phyloP scores from a whole-genome alignment of 1,284 basidiomycete species.

The Chondrostereum purpureum region DNA sequence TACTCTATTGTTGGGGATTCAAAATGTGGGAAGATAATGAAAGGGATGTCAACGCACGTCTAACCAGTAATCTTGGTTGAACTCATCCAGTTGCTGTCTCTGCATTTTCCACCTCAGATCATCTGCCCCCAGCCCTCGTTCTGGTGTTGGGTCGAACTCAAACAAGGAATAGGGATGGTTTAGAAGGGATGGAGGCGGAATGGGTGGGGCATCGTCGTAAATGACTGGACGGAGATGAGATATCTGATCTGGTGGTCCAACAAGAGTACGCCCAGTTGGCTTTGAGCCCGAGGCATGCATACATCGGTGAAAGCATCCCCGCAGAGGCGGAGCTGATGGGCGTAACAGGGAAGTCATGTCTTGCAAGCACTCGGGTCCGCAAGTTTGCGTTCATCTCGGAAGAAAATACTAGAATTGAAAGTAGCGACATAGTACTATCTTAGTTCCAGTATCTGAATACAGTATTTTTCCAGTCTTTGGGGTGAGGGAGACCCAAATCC shows the following conservation, averaged over 20 bases:
- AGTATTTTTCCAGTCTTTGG: slow-evolving; percentile 25
- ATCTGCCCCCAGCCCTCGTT: slow-evolving; percentile 25
- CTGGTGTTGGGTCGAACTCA: slow-evolving; percentile 14
- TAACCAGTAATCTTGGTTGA: slow-evolving; percentile 71
- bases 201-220: slow-evolving; percentile 49
- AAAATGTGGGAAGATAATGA: slow-evolving; percentile 2
- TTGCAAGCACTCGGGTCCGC: too few relatives aligned
- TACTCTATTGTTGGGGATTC: slow-evolving; percentile 41
- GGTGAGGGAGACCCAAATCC: slow-evolving; percentile 35
- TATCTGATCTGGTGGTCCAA: slow-evolving; percentile 67
- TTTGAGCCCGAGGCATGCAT: slow-evolving; percentile 34
- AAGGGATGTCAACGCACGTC: slow-evolving; percentile 45
- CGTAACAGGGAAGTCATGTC: slow-evolving; percentile 8
- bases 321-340: slow-evolving; percentile 11
- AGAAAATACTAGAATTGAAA: too few relatives aligned
- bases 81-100: slow-evolving; percentile 59
- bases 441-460: slow-evolving; percentile 27
- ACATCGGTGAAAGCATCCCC: slow-evolving; percentile 18
- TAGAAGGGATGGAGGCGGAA: slow-evolving; percentile 16
- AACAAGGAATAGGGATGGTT: slow-evolving; percentile 13
- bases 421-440: too few relatives aligned
- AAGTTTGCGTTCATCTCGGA: too few relatives aligned
- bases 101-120: slow-evolving; percentile 67
- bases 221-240: slow-evolving; percentile 74
- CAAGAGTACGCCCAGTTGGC: slow-evolving; percentile 26